These are phyloP conservation scores for Tephrocybe sp. DNA, from an alignment of 768 basidiomycete species.

Conservation along the genomic window DNA sequence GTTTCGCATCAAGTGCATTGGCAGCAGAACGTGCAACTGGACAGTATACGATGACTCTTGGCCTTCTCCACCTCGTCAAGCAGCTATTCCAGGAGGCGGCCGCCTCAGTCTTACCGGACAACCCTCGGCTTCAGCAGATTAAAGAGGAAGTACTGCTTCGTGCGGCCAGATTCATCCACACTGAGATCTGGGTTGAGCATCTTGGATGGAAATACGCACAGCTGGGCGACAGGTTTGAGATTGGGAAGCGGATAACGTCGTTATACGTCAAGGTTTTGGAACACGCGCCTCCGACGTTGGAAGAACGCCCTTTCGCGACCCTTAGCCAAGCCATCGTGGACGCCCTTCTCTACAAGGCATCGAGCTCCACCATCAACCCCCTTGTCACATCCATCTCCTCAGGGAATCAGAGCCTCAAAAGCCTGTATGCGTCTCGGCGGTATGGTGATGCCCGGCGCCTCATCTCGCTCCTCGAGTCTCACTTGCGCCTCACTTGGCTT, in stretches of 20 bases:
- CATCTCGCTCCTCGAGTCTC: conserved; percentile 65
- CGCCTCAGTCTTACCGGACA: conserved; percentile 52
- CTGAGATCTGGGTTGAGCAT: conserved; percentile 87
- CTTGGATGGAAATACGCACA: conserved; percentile 83
- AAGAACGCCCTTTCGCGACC: conserved; percentile 54
- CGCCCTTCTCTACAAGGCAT: conserved; percentile 69
- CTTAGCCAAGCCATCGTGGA: conserved; percentile 68
- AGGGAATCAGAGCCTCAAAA: conserved; percentile 54
- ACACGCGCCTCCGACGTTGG: conserved; percentile 52
- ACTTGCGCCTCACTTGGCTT: conserved; percentile 58
- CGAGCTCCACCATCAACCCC: conserved; percentile 78
- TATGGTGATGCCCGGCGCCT: conserved; percentile 68
- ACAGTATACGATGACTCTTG: conserved; percentile 78
- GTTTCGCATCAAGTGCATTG: conserved; percentile 64
- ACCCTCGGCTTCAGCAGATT: conserved; percentile 60
- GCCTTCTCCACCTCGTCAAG: conserved; percentile 73
- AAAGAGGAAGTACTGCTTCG: conserved; percentile 85
- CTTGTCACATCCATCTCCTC: conserved; percentile 68
- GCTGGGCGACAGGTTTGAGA: conserved; percentile 80
- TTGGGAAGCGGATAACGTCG: conserved; percentile 62
- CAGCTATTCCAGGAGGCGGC: conserved; percentile 75
- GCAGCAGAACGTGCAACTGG: conserved; percentile 69
- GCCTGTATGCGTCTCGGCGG: conserved; percentile 60
- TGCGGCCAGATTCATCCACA: conserved; percentile 75
- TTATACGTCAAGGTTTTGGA: conserved; percentile 69